Percentiles rank a stretch among this genome's conserved stretches.
These are phyloP conservation scores for Malassezia vespertilionis DNA, from an alignment of 1,284 basidiomycete species.

Conservation along the genomic window DNA sequence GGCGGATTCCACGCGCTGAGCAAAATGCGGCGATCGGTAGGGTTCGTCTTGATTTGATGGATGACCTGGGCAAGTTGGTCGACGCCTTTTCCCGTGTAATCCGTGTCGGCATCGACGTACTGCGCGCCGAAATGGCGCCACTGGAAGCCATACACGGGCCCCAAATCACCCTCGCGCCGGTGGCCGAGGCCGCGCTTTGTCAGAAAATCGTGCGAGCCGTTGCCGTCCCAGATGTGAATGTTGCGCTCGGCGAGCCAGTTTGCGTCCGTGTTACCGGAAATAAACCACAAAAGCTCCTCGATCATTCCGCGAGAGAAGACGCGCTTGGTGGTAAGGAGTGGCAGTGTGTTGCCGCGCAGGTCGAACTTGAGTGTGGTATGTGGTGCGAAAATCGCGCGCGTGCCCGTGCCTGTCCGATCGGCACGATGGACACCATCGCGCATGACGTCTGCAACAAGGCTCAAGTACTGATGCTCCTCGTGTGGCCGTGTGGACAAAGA, in stretches of 20 bases:
- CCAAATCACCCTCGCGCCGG: conserved; percentile 80
- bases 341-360: conserved; percentile 52
- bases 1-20: conserved; percentile 88
- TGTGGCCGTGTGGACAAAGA: conserved; percentile 17
- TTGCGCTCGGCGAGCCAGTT: conserved; percentile 67
- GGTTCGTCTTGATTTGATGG: conserved; percentile 79
- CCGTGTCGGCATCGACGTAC: conserved; percentile 66
- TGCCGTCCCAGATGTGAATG: conserved; percentile 95
- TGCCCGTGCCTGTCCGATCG: conserved; percentile 44
- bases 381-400: conserved; percentile 42
- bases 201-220: conserved; percentile 76
- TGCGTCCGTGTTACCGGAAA: conserved; percentile 74
- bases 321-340: conserved; percentile 86
- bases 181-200: conserved; percentile 70
- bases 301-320: conserved; percentile 83
- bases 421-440: conserved; percentile 26
- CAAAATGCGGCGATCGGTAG: conserved; percentile 90
- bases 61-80: conserved; percentile 85
- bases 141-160: conserved; percentile 96
- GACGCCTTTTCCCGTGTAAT: conserved; percentile 75
- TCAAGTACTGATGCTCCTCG: conserved; percentile 42
- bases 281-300: conserved; percentile 93
- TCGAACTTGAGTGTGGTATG: conserved; percentile 32
- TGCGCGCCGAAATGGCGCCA: conserved; percentile 94
- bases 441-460: conserved; percentile 35